Base-by-base conservation (phyloP, 805 yeast species). In the Monosporozyma aerobia region DNA sequence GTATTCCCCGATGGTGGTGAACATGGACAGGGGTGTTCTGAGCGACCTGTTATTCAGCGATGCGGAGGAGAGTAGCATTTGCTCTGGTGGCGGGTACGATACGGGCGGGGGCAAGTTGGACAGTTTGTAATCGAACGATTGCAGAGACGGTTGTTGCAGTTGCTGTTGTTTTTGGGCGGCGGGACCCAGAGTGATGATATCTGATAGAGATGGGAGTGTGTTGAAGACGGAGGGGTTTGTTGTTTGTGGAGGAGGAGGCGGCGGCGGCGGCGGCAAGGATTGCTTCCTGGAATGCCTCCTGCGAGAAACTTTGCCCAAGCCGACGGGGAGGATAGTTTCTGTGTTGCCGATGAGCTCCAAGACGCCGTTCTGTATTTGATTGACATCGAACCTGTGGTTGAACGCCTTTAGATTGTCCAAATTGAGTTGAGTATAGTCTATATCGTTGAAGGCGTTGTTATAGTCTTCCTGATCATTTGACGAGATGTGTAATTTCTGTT, bases 401-500 rank as follows among this genome's bases (percentile, higher is more conserved):
- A 41, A 23, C 13, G n/a, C n/a, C n/a, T n/a, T n/a, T n/a, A n/a
- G n/a, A n/a, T 16, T 19, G 19, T 33, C 14, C 23, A 33, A 2
- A 14, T 45, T 16, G 6, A 32, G 1, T 25, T 58, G 67, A 73
- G 48, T 67, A 75, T 47, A 7, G 72, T 35, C 14, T 9, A 35
- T 35, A 4, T 13, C 16, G n/a, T 13, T 2, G n/a, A 6, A 3
- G n/a, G 13, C 6, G n/a, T 13, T 14, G n/a, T 35, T 33, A 7
- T 10, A 33, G 4, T 10, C 9, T 3, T 33, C n/a, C n/a, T n/a
- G n/a, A n/a, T n/a, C n/a, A n/a, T n/a, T n/a, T n/a, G n/a, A n/a
- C n/a, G n/a, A n/a, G n/a, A n/a, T n/a, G 63, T 94, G 99, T 37
- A 94, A 78, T 65, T 94, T 94, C 70, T 90, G 97, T 71, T 89